Base-by-base conservation (phyloP, 345 rosid genomes). In the Salix brachista region DNA sequence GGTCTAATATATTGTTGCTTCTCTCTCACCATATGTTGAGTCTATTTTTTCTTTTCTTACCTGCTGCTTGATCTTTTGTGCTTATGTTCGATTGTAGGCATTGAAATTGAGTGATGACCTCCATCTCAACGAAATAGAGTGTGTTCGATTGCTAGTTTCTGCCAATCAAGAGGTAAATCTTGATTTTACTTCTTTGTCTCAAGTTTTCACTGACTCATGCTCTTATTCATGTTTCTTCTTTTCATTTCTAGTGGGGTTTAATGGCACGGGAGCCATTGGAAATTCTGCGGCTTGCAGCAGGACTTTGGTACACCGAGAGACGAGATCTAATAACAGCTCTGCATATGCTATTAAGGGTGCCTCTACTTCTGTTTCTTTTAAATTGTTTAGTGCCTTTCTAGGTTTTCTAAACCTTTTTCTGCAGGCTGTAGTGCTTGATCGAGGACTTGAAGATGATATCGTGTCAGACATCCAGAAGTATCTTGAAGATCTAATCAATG, bases 281-380 rank as follows among this genome's bases (percentile, higher is more conserved):
- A 83, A 87, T 96, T 81, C 86, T 90, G 58, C 96, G 98, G 54
- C 93, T 96, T 84, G 91, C 99, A 23, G 87, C 90, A 41, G 99
- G 99, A 74, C 90, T 95, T 50, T 93, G 99, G 99, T 95, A 95
- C 79, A 88, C 97, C 11, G 97, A 91, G 85, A 91, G 99, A 77
- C 88, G 96, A 76, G 97, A 95, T 85, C 80, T 89, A 78, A 74
- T 91, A 83, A 91, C 92, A 75, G 88, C 96, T 23, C 85, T 96
- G 18, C 90, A 88, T 73, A 89, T 89, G 68, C 89, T 96, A 58
- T 81, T 93, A 74, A 90, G 99, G 93, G 97, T 91, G 86, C 26
- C 67, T 77, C 25, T 64, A 64, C 78, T 34, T 69, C 74, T 65
- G 25, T 66, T 66, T 61, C 11, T 8, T 69, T 73, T 60, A 54